Evolutionary conservation across 2,329 filamentous ascomycete species (phyloP), one percentile per base, ranked within the genome.

Genomic region (Cytospora leucostoma): DNA sequence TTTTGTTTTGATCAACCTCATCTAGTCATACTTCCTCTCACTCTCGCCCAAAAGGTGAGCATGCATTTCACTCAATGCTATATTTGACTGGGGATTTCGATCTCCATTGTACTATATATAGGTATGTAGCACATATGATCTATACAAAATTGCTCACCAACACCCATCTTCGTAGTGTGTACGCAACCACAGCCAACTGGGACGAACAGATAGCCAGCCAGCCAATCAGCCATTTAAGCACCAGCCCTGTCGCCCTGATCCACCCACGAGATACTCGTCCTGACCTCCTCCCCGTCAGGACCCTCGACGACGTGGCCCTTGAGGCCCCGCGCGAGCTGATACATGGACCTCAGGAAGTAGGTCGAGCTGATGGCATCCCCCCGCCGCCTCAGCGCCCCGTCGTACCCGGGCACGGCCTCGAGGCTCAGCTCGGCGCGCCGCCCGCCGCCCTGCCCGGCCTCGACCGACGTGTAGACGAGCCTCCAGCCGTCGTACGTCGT

Each of bases 351-450:
- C 52, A 66, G 53, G 59, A 62, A 66, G 37, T 13, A 44, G 12
- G 49, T 21, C 34, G 62, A 6, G 37, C 51, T 49, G 4, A 65
- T 19, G 12, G 37, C 37, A 12, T 34, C 59, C 51, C 27, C 51
- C 21, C 32, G 4, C 10, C 65, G 53, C 33, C 62, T 51, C 52
- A 56, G 37, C 13, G 60, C 49, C n/a, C n/a, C 15, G 49, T 66
- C 65, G 19, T 47, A 56, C 6, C 63, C 56, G 27, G 66, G 68
- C 17, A 69, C 62, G 7, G 77, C 75, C 50, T 79, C 74, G 8
- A 87, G 75, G 1, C 75, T 77, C 32, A 87, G 71, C 68, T 84
- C 80, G 21, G 80, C 78, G n/a, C 81, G 76, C 13, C 78, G 79
- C 7, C 82, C 82, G 56, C 79, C 80, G 63, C 81, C 79, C 57